These are phyloP conservation scores for Ordospora pajunii DNA, from an alignment of 371 early-diverging fungal species.

Conservation along the genomic window DNA sequence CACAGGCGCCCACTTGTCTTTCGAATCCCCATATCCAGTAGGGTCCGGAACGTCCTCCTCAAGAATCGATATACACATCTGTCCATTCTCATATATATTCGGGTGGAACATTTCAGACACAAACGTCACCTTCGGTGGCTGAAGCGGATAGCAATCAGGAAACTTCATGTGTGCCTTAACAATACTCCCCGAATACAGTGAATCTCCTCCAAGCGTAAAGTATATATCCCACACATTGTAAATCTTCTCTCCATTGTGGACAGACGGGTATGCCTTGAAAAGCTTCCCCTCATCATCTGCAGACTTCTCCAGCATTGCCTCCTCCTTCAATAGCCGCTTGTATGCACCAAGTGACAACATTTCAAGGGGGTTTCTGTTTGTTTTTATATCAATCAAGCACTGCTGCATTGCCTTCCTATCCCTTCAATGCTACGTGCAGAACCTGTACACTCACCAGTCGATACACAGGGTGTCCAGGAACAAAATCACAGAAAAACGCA, in stretches of 20 bases:
- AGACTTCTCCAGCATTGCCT: conserved; percentile 18
- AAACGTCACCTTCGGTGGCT: conserved; percentile 75
- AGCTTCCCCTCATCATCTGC: background rate
- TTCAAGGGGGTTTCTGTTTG: background rate
- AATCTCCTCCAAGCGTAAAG: conserved; percentile 60
- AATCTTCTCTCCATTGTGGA: background rate
- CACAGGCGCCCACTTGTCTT: conserved; percentile 71
- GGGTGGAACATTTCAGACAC: conserved; percentile 70
- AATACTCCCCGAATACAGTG: conserved; percentile 65
- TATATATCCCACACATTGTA: conserved; percentile 54
- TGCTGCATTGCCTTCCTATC: background rate
- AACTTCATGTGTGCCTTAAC: conserved; percentile 63
- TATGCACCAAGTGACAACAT: conserved; percentile 15
- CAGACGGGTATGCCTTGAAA: conserved; percentile 24
- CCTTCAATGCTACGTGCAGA: background rate
- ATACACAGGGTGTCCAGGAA: background rate
- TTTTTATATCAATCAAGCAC: background rate
- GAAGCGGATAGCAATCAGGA: conserved; percentile 65
- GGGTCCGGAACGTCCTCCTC: conserved; percentile 66
- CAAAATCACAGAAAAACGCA: conserved; percentile 3
- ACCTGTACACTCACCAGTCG: background rate
- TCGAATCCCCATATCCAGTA: conserved; percentile 63
- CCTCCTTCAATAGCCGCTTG: conserved; percentile 42
- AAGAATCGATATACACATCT: conserved; percentile 92
- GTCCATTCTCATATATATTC: conserved; percentile 78